phyloP scores from a whole-genome alignment of 225 moss, liverwort and hornwort genomes.

The Anthoceros angustus region DNA sequence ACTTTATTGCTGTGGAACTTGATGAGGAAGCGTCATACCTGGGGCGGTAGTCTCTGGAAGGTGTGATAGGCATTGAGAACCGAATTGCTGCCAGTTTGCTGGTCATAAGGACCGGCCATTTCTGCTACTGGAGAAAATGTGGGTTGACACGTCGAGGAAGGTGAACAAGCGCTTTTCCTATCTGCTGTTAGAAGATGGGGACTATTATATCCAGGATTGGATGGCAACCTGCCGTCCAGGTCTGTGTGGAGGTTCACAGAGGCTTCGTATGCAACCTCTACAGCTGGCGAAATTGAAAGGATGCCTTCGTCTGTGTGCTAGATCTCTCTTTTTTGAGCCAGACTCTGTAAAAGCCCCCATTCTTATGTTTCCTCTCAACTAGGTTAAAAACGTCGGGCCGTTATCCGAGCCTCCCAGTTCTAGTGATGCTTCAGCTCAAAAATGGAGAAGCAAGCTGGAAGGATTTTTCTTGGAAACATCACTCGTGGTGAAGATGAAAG shows the following conservation, averaged over 20 bases:
- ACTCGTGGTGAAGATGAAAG: conserved; percentile 85
- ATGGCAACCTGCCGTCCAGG: conserved; percentile 93
- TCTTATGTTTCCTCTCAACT: conserved; percentile 74
- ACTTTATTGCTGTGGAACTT: background rate
- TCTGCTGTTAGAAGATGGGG: conserved; percentile 84
- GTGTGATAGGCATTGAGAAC: too few species aligned
- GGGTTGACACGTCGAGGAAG: conserved; percentile 58
- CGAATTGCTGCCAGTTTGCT: background rate
- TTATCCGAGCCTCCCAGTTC: conserved; percentile 54
- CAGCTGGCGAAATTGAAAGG: conserved; percentile 92
- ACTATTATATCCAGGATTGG: conserved; percentile 96
- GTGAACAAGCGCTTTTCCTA: conserved; percentile 70
- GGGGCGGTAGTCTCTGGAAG: too few species aligned
- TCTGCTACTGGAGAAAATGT: conserved; percentile 32
- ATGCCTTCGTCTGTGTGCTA: conserved; percentile 71
- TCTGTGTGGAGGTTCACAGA: conserved; percentile 50
- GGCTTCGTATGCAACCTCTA: conserved; percentile 41
- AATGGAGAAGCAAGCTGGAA: conserved; percentile 63
- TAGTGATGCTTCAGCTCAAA: conserved; percentile 28
- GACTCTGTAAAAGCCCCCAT: conserved; percentile 79
- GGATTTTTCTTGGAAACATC: conserved; percentile 66
- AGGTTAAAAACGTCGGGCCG: conserved; percentile 65
- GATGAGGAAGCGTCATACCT: too few species aligned
- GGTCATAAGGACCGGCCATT: background rate
- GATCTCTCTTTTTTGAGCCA: conserved; percentile 87